Percentiles rank a stretch among this genome's conserved stretches.
Evolutionary conservation across 1,139 yeast genomes (phyloP).

Genomic region (Pichia sp.): DNA sequence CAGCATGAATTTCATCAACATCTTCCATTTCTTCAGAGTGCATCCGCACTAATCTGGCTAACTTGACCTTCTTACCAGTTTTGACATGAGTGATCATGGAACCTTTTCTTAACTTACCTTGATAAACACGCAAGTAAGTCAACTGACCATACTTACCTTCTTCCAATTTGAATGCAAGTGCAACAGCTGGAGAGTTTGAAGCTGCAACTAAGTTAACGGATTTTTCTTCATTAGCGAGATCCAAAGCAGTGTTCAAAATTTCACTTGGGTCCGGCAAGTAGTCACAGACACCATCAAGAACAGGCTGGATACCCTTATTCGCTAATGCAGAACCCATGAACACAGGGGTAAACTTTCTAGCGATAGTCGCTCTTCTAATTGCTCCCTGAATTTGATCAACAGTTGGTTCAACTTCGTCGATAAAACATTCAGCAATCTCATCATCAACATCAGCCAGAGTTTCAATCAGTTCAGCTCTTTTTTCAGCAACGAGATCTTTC

Average conservation of each 20-base stretch:
- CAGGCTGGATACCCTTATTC: slow-evolving; percentile 91
- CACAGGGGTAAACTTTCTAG: slow-evolving; percentile 95
- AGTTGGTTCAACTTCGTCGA: slow-evolving; percentile 87
- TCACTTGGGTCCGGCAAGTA: slow-evolving; percentile 94
- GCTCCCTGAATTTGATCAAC: slow-evolving; percentile 79
- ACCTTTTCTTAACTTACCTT: slow-evolving; percentile 91
- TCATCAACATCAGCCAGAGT: slow-evolving; percentile 97
- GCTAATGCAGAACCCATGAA: slow-evolving; percentile 98
- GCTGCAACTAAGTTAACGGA: slow-evolving; percentile 76
- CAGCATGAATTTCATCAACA: slow-evolving; percentile 91
- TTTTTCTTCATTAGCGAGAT: slow-evolving; percentile 61
- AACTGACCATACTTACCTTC: slow-evolving; percentile 98
- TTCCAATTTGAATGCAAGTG: slow-evolving; percentile 94
- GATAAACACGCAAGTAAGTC: slow-evolving; percentile 94
- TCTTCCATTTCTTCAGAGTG: slow-evolving; percentile 99
- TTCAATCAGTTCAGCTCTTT: slow-evolving; percentile 78
- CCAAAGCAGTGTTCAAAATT: slow-evolving; percentile 84
- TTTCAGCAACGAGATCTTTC: slow-evolving; percentile 73
- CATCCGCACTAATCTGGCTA: slow-evolving; percentile 96
- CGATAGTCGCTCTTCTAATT: slow-evolving; percentile 94
- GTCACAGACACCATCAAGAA: slow-evolving; percentile 92
- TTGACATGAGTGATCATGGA: slow-evolving; percentile 83
- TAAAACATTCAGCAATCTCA: slow-evolving; percentile 86
- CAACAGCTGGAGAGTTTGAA: slow-evolving; percentile 77
- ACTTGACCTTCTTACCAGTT: slow-evolving; percentile 89